These are phyloP conservation scores for Hyphopichia pseudoburtonii DNA, from an alignment of 1,139 yeast species.

Conservation along the genomic window DNA sequence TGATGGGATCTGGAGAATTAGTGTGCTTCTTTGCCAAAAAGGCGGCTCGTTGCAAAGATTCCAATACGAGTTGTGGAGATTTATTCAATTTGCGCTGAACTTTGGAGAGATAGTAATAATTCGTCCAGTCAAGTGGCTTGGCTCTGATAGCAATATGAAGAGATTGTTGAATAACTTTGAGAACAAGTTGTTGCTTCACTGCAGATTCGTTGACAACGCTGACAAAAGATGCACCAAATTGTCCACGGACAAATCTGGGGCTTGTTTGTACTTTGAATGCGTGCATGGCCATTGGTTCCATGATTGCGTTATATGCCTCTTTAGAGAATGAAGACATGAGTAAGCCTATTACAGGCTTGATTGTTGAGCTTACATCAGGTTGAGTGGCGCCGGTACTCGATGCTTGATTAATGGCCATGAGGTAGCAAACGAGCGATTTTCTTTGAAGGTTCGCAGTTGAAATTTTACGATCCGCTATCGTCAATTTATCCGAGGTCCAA, in stretches of 20 bases:
- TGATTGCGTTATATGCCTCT: slow-evolving; percentile 60
- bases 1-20: slow-evolving; percentile 49
- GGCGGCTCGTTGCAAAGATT: slow-evolving; percentile 42
- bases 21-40: slow-evolving; percentile 39
- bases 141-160: slow-evolving; percentile 45
- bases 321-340: slow-evolving; percentile 61
- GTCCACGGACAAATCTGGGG: slow-evolving; percentile 33
- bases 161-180: slow-evolving; percentile 37
- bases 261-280: slow-evolving; percentile 44
- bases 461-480: slow-evolving; percentile 59
- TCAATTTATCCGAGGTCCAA: slow-evolving; percentile 87
- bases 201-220: slow-evolving; percentile 22
- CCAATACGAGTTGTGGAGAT: slow-evolving; percentile 30
- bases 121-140: slow-evolving; percentile 59
- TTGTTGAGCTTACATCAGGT: slow-evolving; percentile 13
- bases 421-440: slow-evolving; percentile 68
- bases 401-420: slow-evolving; percentile 67
- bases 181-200: slow-evolving; percentile 26
- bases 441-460: slow-evolving; percentile 67
- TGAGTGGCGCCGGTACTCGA: slow-evolving; percentile 20
- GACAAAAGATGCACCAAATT: slow-evolving; percentile 24
- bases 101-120: slow-evolving; percentile 60
- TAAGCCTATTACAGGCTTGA: slow-evolving; percentile 38
- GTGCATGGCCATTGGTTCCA: slow-evolving; percentile 67
- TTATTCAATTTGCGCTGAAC: slow-evolving; percentile 50